Conservation (phyloP, 2,329 filamentous ascomycete genomes). For the Nemania sp. region DNA sequence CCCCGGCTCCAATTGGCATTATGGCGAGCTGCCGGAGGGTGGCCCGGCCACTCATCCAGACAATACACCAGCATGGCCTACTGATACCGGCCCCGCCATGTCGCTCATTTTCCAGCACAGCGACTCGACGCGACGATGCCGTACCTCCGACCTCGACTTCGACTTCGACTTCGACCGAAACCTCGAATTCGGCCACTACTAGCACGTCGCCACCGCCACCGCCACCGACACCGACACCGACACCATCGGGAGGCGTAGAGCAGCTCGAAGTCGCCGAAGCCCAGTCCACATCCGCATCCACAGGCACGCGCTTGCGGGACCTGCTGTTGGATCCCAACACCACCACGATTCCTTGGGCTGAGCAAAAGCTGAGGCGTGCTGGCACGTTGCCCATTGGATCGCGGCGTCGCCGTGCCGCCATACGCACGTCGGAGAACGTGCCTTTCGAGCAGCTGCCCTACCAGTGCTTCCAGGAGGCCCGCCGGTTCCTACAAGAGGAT, state of each 20-base stretch:
- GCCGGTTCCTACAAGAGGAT: conserved; percentile 79
- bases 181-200: no score
- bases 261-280: conserved; percentile 24
- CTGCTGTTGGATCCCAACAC: conserved; percentile 66
- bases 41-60: conserved; percentile 58
- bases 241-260: conserved; percentile 10
- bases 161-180: conserved; percentile 4
- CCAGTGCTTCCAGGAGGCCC: conserved; percentile 96
- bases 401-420: conserved; percentile 75
- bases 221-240: conserved; percentile 16
- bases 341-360: conserved; percentile 65
- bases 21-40: conserved; percentile 66
- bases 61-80: conserved; percentile 48
- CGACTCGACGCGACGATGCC: conserved; percentile 44
- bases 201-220: conserved; percentile 32
- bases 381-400: conserved; percentile 79
- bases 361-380: conserved; percentile 68
- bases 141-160: conserved; percentile 24
- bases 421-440: conserved; percentile 66
- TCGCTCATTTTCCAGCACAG: conserved; percentile 43
- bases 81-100: conserved; percentile 36
- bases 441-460: conserved; percentile 95
- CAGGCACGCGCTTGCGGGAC: conserved; percentile 38
- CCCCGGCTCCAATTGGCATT: conserved; percentile 29
- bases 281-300: conserved; percentile 5